A percentile compares a stretch with the other conserved stretches of the same genome.
These are phyloP conservation scores for Trichothecium sympodiale DNA, from an alignment of 2,329 filamentous ascomycete genomes.

Conservation along the genomic window DNA sequence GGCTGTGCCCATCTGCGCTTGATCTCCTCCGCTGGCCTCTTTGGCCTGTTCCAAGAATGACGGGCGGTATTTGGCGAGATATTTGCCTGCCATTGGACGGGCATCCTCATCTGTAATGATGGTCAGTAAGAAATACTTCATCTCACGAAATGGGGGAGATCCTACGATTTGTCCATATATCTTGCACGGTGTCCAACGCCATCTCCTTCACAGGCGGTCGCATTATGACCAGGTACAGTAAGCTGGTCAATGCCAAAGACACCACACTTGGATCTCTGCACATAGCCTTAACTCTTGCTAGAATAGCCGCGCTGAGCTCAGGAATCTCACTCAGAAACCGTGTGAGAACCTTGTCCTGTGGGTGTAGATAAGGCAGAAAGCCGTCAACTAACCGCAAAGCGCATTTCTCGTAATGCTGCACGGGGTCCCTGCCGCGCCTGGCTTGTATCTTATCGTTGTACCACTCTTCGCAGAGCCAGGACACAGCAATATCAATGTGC, in stretches of 20 bases:
- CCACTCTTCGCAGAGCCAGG: conserved; percentile 97
- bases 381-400: conserved; percentile 74
- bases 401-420: conserved; percentile 68
- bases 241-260: conserved; percentile 50
- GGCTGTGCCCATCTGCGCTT: conserved; percentile 8
- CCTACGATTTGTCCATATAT: conserved; percentile 57
- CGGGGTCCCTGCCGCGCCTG: conserved; percentile 32
- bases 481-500: conserved; percentile 80
- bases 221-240: conserved; percentile 58
- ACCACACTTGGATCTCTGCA: conserved; percentile 57
- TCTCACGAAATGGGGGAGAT: conserved; percentile 7
- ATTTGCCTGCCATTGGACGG: conserved; percentile 50
- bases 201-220: conserved; percentile 52
- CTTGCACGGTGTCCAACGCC: conserved; percentile 54
- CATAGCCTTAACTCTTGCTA: conserved; percentile 59
- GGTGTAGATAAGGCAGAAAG: conserved; percentile 82
- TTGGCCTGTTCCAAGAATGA: conserved; percentile 29
- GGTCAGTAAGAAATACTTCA: conserved; percentile 1
- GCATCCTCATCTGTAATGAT: conserved; percentile 44
- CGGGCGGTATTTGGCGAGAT: conserved; percentile 50
- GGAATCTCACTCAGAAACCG: conserved; percentile 89
- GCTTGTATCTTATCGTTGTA: conserved; percentile 64
- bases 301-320: conserved; percentile 58
- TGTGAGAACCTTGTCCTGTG: conserved; percentile 79
- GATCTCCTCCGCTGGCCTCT: conserved; percentile 10